A percentile compares a stretch with the other conserved stretches of the same genome.
phyloP scores from a whole-genome alignment of 2,329 filamentous ascomycete genomes.

The Microdochium nivale region DNA sequence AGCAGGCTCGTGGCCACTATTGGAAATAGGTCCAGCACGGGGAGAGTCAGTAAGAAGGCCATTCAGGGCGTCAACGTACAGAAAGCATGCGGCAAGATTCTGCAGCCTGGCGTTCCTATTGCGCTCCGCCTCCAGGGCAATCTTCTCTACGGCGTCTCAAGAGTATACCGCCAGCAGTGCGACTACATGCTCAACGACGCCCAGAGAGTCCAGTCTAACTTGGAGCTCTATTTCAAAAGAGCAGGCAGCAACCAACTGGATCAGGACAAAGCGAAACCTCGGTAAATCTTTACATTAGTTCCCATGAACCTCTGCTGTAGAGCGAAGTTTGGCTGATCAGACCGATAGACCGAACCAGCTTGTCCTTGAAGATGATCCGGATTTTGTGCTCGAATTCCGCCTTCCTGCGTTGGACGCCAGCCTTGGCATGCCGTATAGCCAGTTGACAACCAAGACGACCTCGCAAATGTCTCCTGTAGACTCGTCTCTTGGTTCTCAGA shows the following conservation, averaged over 20 bases:
- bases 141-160: constrained; percentile 75
- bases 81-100: constrained; percentile 83
- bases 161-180: constrained; percentile 82
- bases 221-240: constrained; percentile 58
- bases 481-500: constrained; percentile 9
- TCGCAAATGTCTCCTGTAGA: constrained; percentile 17
- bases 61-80: constrained; percentile 83
- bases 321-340: constrained; percentile 6
- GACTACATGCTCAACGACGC: constrained; percentile 76
- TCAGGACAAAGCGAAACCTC: constrained; percentile 59
- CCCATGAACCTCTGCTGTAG: background rate
- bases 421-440: constrained; percentile 16
- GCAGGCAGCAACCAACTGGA: constrained; percentile 56
- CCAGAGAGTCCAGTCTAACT: constrained; percentile 63
- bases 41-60: constrained; percentile 72
- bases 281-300: constrained; percentile 41
- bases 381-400: constrained; percentile 61
- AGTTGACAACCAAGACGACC: constrained; percentile 18
- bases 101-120: constrained; percentile 72
- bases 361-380: constrained; percentile 71
- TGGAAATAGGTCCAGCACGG: constrained; percentile 60
- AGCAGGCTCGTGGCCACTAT: constrained; percentile 84
- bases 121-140: constrained; percentile 85
- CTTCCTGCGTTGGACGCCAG: constrained; percentile 55
- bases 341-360: constrained; percentile 61